phyloP scores from a whole-genome alignment of 345 rosid species.

The Limnanthes douglasii region DNA sequence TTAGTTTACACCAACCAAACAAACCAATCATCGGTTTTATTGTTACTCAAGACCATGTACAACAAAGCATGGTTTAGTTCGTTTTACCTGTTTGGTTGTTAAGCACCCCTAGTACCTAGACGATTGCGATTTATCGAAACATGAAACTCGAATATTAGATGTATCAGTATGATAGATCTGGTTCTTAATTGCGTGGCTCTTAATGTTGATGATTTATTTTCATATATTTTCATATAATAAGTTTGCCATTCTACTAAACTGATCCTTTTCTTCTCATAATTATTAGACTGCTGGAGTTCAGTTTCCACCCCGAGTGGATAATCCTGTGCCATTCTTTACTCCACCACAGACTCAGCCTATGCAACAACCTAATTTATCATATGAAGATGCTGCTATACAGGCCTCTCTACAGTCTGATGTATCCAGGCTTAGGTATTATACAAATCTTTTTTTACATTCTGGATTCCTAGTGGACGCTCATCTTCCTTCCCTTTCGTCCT shows the following conservation, averaged over 20 bases:
- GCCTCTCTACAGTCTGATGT: constrained; percentile 76
- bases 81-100: no score
- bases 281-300: constrained; percentile 71
- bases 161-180: no score
- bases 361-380: constrained; percentile 30
- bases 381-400: constrained; percentile 88
- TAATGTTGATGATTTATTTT: no score
- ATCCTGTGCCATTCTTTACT: constrained; percentile 76
- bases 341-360: constrained; percentile 91
- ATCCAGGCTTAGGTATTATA: constrained; percentile 72
- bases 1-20: no score
- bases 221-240: not conserved
- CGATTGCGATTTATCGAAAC: no score
- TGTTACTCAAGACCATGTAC: no score
- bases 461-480: not conserved
- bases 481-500: no score
- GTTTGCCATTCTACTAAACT: constrained; percentile 3
- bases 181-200: no score
- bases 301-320: constrained; percentile 80
- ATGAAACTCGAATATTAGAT: no score
- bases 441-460: not conserved
- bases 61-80: no score
- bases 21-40: no score
- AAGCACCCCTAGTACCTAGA: no score
- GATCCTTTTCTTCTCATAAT: not conserved